Conservation (phyloP, 345 rosid genomes). For the Populus davidiana region DNA sequence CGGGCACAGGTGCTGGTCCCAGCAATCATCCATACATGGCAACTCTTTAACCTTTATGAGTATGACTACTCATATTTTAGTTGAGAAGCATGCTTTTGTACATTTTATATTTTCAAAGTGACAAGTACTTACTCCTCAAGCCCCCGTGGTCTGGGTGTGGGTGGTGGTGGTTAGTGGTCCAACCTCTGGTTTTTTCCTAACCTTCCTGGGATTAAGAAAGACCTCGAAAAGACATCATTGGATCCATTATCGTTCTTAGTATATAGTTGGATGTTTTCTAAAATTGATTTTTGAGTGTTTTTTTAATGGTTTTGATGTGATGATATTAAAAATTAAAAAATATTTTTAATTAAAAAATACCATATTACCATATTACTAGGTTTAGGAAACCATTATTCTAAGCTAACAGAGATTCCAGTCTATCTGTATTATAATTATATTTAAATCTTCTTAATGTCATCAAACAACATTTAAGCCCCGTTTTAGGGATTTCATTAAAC, state of each 20-base stretch:
- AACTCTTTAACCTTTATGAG: constrained; percentile 25
- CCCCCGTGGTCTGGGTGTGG: constrained; percentile 20
- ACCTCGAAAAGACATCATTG: constrained; percentile 35
- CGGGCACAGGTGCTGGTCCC: constrained; percentile 23
- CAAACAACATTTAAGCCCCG: neutral
- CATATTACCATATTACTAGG: constrained; percentile 5
- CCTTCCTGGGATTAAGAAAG: constrained; percentile 12
- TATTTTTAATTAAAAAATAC: too few relatives aligned
- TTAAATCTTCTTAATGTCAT: neutral
- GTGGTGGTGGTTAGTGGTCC: constrained; percentile 24
- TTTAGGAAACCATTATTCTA: constrained; percentile 11
- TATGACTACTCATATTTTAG: constrained; percentile 24
- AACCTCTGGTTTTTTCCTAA: constrained; percentile 5
- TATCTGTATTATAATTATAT: constrained; percentile 19
- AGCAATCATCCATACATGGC: constrained; percentile 16
- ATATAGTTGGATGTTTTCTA: too few relatives aligned
- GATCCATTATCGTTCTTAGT: constrained; percentile 22
- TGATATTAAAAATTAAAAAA: too few relatives aligned
- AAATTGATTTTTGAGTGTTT: too few relatives aligned
- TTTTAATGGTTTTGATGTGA: too few relatives aligned
- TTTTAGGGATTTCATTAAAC: neutral
- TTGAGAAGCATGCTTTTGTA: constrained; percentile 33
- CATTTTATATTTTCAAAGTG: constrained; percentile 26
- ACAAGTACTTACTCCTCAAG: constrained; percentile 22
- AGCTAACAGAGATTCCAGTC: constrained; percentile 31